phyloP scores from a whole-genome alignment of 2,329 filamentous ascomycete genomes.

The Venturia oleaginea region DNA sequence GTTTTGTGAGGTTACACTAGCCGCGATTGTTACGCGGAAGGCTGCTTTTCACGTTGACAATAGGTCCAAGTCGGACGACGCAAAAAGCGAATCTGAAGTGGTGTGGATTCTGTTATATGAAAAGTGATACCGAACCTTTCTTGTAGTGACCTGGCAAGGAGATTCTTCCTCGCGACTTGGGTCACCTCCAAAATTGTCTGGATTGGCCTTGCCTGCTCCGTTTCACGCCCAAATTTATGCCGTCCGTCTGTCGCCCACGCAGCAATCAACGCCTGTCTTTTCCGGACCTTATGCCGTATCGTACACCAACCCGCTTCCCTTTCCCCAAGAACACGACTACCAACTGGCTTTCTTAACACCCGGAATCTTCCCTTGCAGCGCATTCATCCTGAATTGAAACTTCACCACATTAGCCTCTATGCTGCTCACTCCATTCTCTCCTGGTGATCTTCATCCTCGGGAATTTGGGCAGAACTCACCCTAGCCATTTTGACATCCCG shows the following conservation, averaged over 20 bases:
- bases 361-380: slow-evolving; percentile 73
- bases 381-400: slow-evolving; percentile 91
- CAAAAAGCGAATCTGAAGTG: background rate
- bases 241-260: background rate
- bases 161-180: background rate
- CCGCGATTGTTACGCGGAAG: background rate
- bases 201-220: background rate
- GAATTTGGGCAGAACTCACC: slow-evolving; percentile 49
- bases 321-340: slow-evolving; percentile 43
- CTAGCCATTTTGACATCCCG: slow-evolving; percentile 86
- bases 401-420: slow-evolving; percentile 30
- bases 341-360: slow-evolving; percentile 95
- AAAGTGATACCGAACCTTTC: background rate
- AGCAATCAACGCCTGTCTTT: background rate
- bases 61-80: background rate
- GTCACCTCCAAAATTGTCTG: background rate
- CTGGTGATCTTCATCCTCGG: background rate
- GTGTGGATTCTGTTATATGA: background rate
- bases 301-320: background rate
- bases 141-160: background rate
- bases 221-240: background rate
- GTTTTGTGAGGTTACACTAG: background rate
- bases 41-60: background rate
- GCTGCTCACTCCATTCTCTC: background rate
- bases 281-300: background rate